A percentile compares a stretch with the other conserved stretches of the same genome.
These are phyloP conservation scores for Eucalyptus caleyi DNA, from an alignment of 345 rosid species.

Conservation along the genomic window DNA sequence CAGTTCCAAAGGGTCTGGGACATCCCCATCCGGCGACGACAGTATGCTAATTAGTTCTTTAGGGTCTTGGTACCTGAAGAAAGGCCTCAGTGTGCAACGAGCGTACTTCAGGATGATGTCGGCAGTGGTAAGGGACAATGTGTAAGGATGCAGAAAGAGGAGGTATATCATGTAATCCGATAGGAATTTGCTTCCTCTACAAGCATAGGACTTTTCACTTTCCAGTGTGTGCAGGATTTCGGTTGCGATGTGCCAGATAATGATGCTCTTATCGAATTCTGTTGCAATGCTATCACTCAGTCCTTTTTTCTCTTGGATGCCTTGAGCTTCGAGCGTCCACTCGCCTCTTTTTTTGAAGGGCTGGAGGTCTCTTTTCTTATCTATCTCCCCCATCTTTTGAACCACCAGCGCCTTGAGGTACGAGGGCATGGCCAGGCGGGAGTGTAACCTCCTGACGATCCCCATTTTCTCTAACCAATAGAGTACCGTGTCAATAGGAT, in stretches of 20 bases:
- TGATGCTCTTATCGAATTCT: conserved; percentile 1
- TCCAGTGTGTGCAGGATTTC: neutral
- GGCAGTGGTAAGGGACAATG: neutral
- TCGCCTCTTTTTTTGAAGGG: neutral
- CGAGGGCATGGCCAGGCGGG: neutral
- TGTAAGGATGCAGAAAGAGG: neutral
- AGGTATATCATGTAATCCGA: neutral
- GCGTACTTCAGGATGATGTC: neutral
- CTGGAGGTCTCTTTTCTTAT: neutral
- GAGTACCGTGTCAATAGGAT: neutral
- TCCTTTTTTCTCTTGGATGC: neutral
- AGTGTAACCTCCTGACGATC: neutral
- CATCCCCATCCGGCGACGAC: neutral
- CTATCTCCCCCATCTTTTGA: neutral
- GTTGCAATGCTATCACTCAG: neutral
- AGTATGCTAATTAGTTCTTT: neutral
- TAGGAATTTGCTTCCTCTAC: neutral
- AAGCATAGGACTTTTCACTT: neutral
- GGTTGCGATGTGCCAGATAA: conserved; percentile 3
- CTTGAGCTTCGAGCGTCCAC: neutral
- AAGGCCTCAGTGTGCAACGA: neutral
- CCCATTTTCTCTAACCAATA: neutral
- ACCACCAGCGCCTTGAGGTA: neutral
- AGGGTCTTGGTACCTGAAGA: neutral
- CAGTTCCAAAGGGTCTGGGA: neutral